A percentile compares a stretch with the other conserved stretches of the same genome.
Conservation (phyloP, 371 early-diverging fungal species). For the Mucor velutinosus region DNA sequence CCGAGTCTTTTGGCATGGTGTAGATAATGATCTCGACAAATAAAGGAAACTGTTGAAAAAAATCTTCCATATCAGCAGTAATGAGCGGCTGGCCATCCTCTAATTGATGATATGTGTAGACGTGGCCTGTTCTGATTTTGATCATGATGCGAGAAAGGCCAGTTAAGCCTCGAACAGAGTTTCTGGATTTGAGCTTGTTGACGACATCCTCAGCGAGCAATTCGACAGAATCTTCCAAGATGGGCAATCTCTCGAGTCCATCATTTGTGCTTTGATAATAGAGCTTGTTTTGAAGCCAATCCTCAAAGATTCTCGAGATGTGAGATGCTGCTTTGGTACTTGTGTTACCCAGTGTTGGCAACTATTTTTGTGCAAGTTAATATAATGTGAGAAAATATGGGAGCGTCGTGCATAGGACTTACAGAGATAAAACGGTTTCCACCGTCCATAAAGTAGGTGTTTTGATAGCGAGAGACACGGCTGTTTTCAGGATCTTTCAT, state of each 20-base stretch:
- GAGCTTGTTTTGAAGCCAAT: slow-evolving; percentile 39
- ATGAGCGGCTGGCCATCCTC: slow-evolving; percentile 38
- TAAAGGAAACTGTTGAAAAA: slow-evolving; percentile 41
- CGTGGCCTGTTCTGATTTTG: slow-evolving; percentile 35
- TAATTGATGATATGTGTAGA: slow-evolving; percentile 32
- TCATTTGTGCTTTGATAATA: slow-evolving; percentile 21
- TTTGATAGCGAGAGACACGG: slow-evolving; percentile 23
- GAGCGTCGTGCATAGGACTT: slow-evolving; percentile 9
- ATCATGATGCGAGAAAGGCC: slow-evolving; percentile 30
- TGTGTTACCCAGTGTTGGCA: slow-evolving; percentile 39
- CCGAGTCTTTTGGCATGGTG: slow-evolving; percentile 20
- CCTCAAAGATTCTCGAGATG: slow-evolving; percentile 39
- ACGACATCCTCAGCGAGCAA: slow-evolving; percentile 33
- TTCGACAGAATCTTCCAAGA: slow-evolving; percentile 42
- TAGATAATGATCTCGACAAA: slow-evolving; percentile 38
- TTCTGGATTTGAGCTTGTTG: slow-evolving; percentile 31
- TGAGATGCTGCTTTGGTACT: slow-evolving; percentile 37
- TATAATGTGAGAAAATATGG: background rate
- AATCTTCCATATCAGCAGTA: slow-evolving; percentile 38
- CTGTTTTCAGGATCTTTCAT: slow-evolving; percentile 27
- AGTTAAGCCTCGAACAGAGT: slow-evolving; percentile 22
- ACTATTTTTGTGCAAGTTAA: slow-evolving; percentile 10
- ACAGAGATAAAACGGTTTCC: slow-evolving; percentile 38
- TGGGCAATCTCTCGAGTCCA: slow-evolving; percentile 26
- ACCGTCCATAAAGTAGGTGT: slow-evolving; percentile 41